phyloP scores from a whole-genome alignment of 169 alveolate species.

The Miamiensis avidus region DNA sequence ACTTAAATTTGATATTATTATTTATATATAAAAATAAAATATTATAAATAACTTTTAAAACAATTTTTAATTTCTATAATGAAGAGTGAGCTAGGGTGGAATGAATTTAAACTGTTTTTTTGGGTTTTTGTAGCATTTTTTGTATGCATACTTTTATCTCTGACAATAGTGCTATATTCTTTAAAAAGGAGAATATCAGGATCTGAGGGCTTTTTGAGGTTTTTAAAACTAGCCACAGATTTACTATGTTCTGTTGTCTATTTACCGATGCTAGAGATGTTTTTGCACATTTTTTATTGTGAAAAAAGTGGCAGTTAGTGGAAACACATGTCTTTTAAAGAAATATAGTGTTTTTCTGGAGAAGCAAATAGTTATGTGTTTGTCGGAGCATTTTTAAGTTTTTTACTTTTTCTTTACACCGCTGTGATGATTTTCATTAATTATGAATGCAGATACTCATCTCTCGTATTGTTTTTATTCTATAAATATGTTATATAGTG shows the following conservation, averaged over 20 bases:
- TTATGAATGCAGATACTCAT: constrained; percentile 29
- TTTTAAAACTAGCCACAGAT: not conserved
- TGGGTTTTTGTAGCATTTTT: not conserved
- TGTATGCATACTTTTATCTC: not conserved
- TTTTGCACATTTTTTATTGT: not conserved
- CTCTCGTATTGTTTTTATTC: too few species aligned
- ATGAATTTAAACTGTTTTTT: not conserved
- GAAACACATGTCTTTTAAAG: constrained; percentile 10
- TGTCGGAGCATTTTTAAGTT: constrained; percentile 11
- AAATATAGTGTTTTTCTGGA: constrained; percentile 22
- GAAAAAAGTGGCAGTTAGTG: not conserved
- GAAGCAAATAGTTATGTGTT: constrained; percentile 7
- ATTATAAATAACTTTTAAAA: not conserved
- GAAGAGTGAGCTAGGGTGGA: not conserved
- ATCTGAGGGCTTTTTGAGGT: not conserved
- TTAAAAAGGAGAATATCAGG: not conserved
- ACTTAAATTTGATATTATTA: too few species aligned
- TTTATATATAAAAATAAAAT: not conserved
- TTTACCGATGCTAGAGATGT: not conserved
- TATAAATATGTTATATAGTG: too few species aligned
- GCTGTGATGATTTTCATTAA: constrained; percentile 15
- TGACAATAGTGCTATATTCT: not conserved
- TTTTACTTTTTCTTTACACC: constrained; percentile 9
- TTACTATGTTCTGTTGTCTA: not conserved
- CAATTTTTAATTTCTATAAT: constrained; percentile 1